These are phyloP conservation scores for Cokeromyces recurvatus DNA, from an alignment of 371 early-diverging fungal genomes.

Conservation along the genomic window DNA sequence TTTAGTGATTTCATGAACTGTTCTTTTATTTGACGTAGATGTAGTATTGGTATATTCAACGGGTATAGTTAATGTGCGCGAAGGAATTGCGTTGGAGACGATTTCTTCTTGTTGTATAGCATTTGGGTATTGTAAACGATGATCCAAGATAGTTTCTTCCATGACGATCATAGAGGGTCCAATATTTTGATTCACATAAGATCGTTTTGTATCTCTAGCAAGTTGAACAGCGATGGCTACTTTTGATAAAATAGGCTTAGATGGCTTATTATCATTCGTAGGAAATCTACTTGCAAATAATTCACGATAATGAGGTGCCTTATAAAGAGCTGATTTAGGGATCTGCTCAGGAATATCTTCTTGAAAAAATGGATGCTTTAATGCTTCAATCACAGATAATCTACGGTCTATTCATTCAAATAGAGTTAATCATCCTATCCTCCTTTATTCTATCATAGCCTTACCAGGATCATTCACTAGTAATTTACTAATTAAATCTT, in stretches of 20 bases:
- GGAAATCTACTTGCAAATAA: neutral
- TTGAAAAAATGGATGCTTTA: conserved; percentile 16
- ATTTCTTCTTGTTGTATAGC: no score
- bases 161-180: conserved; percentile 6
- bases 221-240: conserved; percentile 1
- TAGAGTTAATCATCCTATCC: no score
- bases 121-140: conserved; percentile 13
- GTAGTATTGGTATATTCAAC: no score
- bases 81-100: no score
- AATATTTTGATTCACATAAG: conserved; percentile 2
- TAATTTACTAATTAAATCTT: conserved; percentile 73
- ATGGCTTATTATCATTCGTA: neutral
- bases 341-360: conserved; percentile 9
- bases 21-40: no score
- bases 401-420: conserved; percentile 1
- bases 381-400: conserved; percentile 10
- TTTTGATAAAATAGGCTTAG: neutral
- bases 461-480: conserved; percentile 76
- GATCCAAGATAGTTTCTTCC: conserved; percentile 5
- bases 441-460: neutral
- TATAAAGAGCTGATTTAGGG: conserved; percentile 4
- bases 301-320: neutral
- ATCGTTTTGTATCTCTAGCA: conserved; percentile 1
- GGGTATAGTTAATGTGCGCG: no score
- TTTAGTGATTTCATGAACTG: no score